Evolutionary conservation across 495 filamentous ascomycete species (phyloP), one percentile per base, ranked within the genome.

Genomic region (Neurospora sp.): DNA sequence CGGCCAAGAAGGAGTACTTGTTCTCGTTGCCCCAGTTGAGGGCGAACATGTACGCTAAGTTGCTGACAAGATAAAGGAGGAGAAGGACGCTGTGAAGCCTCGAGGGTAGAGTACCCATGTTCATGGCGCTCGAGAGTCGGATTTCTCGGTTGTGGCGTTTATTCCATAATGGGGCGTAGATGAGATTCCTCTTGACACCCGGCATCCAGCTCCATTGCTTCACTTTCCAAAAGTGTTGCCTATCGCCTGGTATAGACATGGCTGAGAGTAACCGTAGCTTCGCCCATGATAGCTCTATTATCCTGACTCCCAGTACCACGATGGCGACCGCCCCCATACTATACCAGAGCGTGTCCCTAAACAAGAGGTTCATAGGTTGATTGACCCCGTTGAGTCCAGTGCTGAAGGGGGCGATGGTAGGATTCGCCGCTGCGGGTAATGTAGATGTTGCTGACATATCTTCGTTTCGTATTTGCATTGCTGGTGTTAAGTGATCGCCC

Each of bases 101-200:
- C 53, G 90, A 93, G 4, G 96, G 96, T 3, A 98, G 83, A 1
- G 90, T 94, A 40, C 96, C 96, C 77, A 97, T 87, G 79, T 93
- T 94, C 75, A 96, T 71, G 48, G 91, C 92, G 16, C 88, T 84
- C 6, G 92, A 95, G 6, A 98, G 81, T 75, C 89, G 88, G 74
- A 97, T 88, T 79, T 97, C 94, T 70, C 91, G 89, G 82, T 96
- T 96, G 83, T 98, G 95, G 38, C 95, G 89, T 74, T 87, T 91
- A 12, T 87, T 87, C 80, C 92, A 90, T 27, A 98, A 82, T 1
- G 96, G 94, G 10, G 96, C 95, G 79, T 94, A 93, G 75, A 97
- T 85, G 70, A 97, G 78, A 77, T 95, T 85, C 74, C 88, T 89
- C 84, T 97, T 97, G 76, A 97, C 74, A 70, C 78, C 79, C 31